phyloP scores from a whole-genome alignment of 106 monocot genomes.

The Allium sativum region DNA sequence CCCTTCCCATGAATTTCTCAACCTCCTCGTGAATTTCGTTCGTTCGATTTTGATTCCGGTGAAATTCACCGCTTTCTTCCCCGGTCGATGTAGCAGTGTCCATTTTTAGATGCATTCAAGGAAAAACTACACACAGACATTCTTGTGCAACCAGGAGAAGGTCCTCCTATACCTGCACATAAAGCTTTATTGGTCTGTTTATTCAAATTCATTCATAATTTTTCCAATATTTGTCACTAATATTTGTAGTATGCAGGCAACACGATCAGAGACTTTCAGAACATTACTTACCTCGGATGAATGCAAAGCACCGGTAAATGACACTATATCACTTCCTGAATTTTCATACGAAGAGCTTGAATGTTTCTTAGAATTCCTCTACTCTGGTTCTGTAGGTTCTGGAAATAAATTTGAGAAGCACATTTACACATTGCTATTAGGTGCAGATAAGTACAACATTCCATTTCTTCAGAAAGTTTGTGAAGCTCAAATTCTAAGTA shows the following conservation, averaged over 20 bases:
- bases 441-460: slow-evolving; percentile 64
- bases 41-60: no score
- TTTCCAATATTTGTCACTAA: background rate
- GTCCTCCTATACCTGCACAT: slow-evolving; percentile 63
- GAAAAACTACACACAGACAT: slow-evolving; percentile 73
- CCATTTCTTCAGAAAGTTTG: slow-evolving; percentile 38
- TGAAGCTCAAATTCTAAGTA: slow-evolving; percentile 28
- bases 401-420: slow-evolving; percentile 11
- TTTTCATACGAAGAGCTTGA: slow-evolving; percentile 51
- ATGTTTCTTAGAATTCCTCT: slow-evolving; percentile 64
- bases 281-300: slow-evolving; percentile 45
- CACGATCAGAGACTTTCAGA: slow-evolving; percentile 46
- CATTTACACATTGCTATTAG: slow-evolving; percentile 23
- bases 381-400: slow-evolving; percentile 31
- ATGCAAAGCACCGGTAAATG: slow-evolving; percentile 48
- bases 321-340: slow-evolving; percentile 51
- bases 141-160: slow-evolving; percentile 31
- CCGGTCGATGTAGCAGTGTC: no score
- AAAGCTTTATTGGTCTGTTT: slow-evolving; percentile 56
- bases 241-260: slow-evolving; percentile 22
- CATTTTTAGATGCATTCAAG: slow-evolving; percentile 32
- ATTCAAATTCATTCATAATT: background rate
- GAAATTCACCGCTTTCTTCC: no score
- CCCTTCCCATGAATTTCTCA: no score
- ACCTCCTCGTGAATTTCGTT: no score